Percentiles rank a stretch among this genome's conserved stretches.
Evolutionary conservation across 202 grass and related monocot species (phyloP).

Genomic region (Zoysia matrella): DNA sequence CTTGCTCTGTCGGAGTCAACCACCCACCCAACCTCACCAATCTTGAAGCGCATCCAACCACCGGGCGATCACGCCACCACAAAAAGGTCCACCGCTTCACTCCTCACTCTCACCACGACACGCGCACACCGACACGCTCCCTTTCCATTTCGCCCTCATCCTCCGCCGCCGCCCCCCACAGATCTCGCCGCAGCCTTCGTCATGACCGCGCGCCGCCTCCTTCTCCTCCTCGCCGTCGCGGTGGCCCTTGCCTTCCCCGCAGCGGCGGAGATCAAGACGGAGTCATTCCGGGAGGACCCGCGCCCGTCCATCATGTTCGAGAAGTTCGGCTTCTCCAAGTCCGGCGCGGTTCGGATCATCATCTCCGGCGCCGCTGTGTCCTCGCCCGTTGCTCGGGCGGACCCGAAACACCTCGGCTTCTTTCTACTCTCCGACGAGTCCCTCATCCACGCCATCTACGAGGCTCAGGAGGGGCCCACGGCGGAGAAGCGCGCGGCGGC

Average conservation of each 20-base stretch:
- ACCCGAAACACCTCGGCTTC: too few species aligned
- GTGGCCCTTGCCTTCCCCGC: slow-evolving; percentile 22
- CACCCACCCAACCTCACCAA: slow-evolving; percentile 26
- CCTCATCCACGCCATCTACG: too few species aligned
- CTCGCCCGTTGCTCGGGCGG: slow-evolving; percentile 39
- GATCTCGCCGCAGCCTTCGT: slow-evolving; percentile 43
- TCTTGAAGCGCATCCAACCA: slow-evolving; percentile 47
- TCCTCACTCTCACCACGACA: not conserved
- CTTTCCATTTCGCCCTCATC: slow-evolving; percentile 12
- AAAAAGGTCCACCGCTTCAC: not conserved
- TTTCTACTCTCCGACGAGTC: too few species aligned
- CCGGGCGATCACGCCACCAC: not conserved
- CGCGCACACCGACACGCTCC: slow-evolving; percentile 48
- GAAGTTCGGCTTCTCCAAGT: slow-evolving; percentile 81
- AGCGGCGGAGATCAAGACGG: slow-evolving; percentile 68
- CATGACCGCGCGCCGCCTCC: slow-evolving; percentile 31
- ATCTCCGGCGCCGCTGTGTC: slow-evolving; percentile 56
- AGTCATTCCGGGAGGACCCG: slow-evolving; percentile 64
- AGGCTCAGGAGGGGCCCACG: not conserved
- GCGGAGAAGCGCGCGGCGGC: too few species aligned
- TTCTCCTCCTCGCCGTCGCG: slow-evolving; percentile 16
- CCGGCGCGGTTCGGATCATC: slow-evolving; percentile 56
- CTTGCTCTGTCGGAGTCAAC: slow-evolving; percentile 9
- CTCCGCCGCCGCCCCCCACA: not conserved
- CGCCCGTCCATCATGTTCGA: slow-evolving; percentile 82